These are phyloP conservation scores for Solanum appendiculatum DNA, from an alignment of 257 asterid genomes.

Conservation along the genomic window DNA sequence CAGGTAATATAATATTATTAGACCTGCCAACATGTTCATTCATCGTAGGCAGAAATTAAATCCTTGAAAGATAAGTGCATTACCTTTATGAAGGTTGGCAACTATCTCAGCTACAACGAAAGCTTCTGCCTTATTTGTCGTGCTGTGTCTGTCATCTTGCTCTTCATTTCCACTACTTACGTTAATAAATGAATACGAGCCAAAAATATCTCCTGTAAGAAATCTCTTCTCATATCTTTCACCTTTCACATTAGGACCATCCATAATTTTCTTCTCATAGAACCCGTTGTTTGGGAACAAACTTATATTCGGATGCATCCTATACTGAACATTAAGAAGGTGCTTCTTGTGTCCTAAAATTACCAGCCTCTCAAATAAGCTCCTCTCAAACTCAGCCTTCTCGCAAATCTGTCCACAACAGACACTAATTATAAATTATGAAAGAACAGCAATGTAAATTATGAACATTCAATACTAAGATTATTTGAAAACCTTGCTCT, in stretches of 20 bases:
- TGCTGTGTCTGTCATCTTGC: slow-evolving; percentile 21
- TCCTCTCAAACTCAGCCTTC: slow-evolving; percentile 33
- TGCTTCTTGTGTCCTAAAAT: slow-evolving; percentile 33
- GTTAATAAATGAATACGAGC: slow-evolving; percentile 58
- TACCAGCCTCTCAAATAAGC: slow-evolving; percentile 55
- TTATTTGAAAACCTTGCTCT: slow-evolving; percentile 11
- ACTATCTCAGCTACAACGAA: slow-evolving; percentile 38
- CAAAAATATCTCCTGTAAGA: slow-evolving; percentile 30
- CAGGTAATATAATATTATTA: neutral
- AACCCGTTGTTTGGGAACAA: slow-evolving; percentile 43
- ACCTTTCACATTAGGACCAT: slow-evolving; percentile 32
- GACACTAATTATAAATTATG: neutral
- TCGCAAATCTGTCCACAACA: slow-evolving; percentile 22
- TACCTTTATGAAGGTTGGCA: slow-evolving; percentile 42
- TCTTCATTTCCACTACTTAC: slow-evolving; percentile 42
- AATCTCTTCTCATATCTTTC: slow-evolving; percentile 9
- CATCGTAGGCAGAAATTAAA: no score
- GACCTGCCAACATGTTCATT: no score
- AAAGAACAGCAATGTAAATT: neutral
- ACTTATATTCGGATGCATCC: slow-evolving; percentile 56
- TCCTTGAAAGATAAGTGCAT: neutral
- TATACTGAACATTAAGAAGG: slow-evolving; percentile 39
- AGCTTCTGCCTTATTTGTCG: slow-evolving; percentile 43
- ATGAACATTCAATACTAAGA: neutral
- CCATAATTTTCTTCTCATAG: slow-evolving; percentile 22